A percentile compares a stretch with the other conserved stretches of the same genome.
Conservation (phyloP, 2,329 filamentous ascomycete species). For the Alternaria sp. region DNA sequence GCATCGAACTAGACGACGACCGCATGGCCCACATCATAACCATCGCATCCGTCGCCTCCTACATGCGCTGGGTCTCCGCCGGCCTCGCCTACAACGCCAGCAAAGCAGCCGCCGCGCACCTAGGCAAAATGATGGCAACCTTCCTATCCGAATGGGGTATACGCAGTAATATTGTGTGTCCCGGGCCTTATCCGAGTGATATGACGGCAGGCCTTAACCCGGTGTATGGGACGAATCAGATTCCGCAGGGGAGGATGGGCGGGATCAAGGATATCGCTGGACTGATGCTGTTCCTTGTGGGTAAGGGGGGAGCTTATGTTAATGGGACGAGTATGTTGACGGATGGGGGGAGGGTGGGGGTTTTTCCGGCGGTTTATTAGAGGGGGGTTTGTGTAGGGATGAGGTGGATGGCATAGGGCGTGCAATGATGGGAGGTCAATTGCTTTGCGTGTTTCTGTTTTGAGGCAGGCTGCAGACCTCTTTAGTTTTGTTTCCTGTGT, state of each 20-base stretch:
- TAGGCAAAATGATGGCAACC: conserved; percentile 54
- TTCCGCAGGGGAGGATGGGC: conserved; percentile 52
- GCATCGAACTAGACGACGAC: too few species aligned
- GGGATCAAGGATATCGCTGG: conserved; percentile 56
- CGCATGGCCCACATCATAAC: conserved; percentile 56
- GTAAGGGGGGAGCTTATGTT: conserved; percentile 59
- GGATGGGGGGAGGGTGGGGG: conserved; percentile 52
- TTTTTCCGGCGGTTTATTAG: conserved; percentile 46
- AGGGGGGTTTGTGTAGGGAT: too few species aligned
- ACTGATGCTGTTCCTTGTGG: conserved; percentile 58
- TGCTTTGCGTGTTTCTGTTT: too few species aligned
- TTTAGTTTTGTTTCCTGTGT: too few species aligned
- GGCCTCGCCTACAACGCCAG: conserved; percentile 53
- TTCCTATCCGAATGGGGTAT: conserved; percentile 54
- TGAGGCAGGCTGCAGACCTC: too few species aligned
- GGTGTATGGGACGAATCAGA: conserved; percentile 41
- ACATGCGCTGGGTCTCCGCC: conserved; percentile 47
- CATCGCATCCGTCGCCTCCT: conserved; percentile 50
- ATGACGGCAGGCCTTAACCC: conserved; percentile 47
- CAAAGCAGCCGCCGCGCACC: conserved; percentile 52
- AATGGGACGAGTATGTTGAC: conserved; percentile 61
- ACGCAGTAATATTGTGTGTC: conserved; percentile 55
- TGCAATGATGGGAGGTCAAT: too few species aligned
- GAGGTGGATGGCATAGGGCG: too few species aligned
- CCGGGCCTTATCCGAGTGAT: conserved; percentile 53